Percentiles rank a stretch among this genome's conserved stretches.
These are phyloP conservation scores for Paraconiothyrium brasiliense DNA, from an alignment of 2,329 filamentous ascomycete species.

Conservation along the genomic window DNA sequence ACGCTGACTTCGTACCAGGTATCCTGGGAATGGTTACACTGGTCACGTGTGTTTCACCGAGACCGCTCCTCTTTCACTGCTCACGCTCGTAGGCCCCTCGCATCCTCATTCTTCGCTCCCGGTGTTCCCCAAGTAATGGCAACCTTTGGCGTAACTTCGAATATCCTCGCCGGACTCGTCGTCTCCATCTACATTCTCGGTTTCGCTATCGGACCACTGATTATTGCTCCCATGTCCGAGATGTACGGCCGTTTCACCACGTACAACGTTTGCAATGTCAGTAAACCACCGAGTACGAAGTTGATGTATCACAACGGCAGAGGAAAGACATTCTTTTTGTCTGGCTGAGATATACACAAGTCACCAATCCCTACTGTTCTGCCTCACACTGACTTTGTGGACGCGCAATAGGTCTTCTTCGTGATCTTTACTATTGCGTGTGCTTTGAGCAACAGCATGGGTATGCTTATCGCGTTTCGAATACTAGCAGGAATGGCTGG, in stretches of 20 bases:
- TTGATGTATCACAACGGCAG: background rate
- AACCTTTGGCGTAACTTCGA: constrained; percentile 42
- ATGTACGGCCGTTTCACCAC: constrained; percentile 44
- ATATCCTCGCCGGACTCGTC: constrained; percentile 46
- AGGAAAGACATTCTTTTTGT: background rate
- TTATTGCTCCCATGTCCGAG: constrained; percentile 50
- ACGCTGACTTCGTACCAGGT: too few relatives aligned
- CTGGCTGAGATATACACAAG: background rate
- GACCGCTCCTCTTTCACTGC: background rate
- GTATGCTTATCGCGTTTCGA: constrained; percentile 51
- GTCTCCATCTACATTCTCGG: constrained; percentile 52
- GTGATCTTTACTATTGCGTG: constrained; percentile 60
- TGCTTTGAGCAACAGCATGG: constrained; percentile 43
- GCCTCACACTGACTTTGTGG: background rate
- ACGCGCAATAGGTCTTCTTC: constrained; percentile 53
- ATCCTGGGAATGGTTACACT: constrained; percentile 48
- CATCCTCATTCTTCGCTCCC: constrained; percentile 62
- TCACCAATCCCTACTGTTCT: background rate
- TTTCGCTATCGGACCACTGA: constrained; percentile 49
- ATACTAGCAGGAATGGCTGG: constrained; percentile 48
- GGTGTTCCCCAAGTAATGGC: constrained; percentile 63
- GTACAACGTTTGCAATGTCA: constrained; percentile 51
- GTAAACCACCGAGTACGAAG: background rate
- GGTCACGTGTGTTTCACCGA: constrained; percentile 38
- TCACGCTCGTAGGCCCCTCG: constrained; percentile 37